Conservation (phyloP, 2,329 filamentous ascomycete genomes). For the Colletotrichum spinosum region DNA sequence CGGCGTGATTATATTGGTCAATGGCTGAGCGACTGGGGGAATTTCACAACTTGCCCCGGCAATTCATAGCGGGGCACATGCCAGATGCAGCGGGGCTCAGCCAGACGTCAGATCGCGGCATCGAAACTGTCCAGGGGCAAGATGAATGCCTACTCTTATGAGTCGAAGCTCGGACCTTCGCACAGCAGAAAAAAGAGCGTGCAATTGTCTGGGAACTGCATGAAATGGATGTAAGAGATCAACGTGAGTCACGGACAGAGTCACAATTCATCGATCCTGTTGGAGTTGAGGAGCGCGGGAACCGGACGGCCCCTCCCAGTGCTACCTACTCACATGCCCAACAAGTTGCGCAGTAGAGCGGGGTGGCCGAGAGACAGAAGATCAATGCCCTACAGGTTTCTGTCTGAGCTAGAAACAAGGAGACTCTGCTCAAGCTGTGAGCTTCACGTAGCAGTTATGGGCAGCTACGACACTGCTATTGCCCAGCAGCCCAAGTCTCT, state of each 20-base stretch:
- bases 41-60: slow-evolving; percentile 10
- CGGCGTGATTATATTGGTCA: slow-evolving; percentile 30
- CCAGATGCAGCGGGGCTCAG: slow-evolving; percentile 27
- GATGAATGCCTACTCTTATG: no score
- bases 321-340: not conserved
- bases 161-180: slow-evolving; percentile 28
- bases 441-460: not conserved
- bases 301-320: not conserved
- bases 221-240: slow-evolving; percentile 22
- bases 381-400: slow-evolving; percentile 11
- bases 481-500: no score
- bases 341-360: slow-evolving; percentile 4
- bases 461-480: no score
- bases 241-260: slow-evolving; percentile 15
- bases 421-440: slow-evolving; percentile 7
- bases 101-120: slow-evolving; percentile 34
- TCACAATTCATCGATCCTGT: not conserved
- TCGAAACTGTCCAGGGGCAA: not conserved
- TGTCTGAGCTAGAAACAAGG: slow-evolving; percentile 20
- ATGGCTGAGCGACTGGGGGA: slow-evolving; percentile 18
- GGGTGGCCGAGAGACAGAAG: slow-evolving; percentile 14
- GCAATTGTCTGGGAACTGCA: slow-evolving; percentile 16
- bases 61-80: slow-evolving; percentile 32
- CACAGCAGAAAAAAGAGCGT: slow-evolving; percentile 17
- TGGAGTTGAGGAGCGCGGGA: slow-evolving; percentile 3